Evolutionary conservation across 139 green algal species (phyloP), one percentile per base, ranked within the genome.

Genomic region (Coelastrella sp.): DNA sequence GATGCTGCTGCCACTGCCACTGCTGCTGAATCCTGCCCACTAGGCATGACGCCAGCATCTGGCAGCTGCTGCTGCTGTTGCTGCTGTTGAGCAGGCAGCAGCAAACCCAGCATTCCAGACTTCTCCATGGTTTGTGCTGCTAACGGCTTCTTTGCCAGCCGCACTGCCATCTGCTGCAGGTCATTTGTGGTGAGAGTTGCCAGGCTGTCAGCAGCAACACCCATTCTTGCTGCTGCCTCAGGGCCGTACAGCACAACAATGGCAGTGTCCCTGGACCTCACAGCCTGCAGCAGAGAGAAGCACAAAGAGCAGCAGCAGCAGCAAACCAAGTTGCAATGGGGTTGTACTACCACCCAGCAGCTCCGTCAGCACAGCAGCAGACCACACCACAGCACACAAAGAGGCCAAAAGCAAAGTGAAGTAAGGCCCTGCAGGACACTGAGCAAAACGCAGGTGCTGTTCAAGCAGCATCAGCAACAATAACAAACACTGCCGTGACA

Each of bases 161-260:
- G 72, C n/a, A 27, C 22, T 25, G 72, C 72, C 72, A 78, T 78
- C 72, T 78, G 72, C n/a, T 78, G 72, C 72, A 78, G 72, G 17
- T 49, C 72, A 49, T 0, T 19, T 6, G 72, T 27, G 22, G 72
- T 78, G 20, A 78, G 6, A 25, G 17, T 19, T 27, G 20, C 11
- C n/a, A 12, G 17, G 72, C 9, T 25, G 20, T 25, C 72, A 49
- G 20, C 7, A 27, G 72, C n/a, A 19, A 78, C 17, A 78, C 20
- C 20, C 20, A 78, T 49, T 78, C 35, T 49, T 14, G 70, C 17
- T 78, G 70, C 70, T 78, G 70, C 70, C 20, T 78, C 17, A 9
- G 8, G 8, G 20, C 70, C 70, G 7, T 78, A 78, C 20, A 78
- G 8, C 19, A 25, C 70, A 78, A 78, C 20, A 15, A 78, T 25